Base-by-base conservation (phyloP, 1,284 basidiomycete species). In the Trametes versicolor region DNA sequence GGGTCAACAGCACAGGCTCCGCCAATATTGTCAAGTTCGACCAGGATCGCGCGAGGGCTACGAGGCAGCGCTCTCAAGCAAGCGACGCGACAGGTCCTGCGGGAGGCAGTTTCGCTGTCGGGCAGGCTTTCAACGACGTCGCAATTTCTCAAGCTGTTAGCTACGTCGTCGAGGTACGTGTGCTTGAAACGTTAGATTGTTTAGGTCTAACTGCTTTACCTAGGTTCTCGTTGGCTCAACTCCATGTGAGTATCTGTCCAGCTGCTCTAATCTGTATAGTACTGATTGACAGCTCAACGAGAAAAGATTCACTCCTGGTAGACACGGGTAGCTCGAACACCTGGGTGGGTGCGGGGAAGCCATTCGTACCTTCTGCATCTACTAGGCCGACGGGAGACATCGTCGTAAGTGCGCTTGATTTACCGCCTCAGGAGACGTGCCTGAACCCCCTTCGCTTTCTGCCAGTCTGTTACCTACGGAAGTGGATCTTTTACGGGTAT, bases 401-500 rank as follows among this genome's bases (percentile, higher is more conserved):
- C 0, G 71, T 75, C 32, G 72, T 75, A 62, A 50, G 72, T 65
- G 37, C 19, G 29, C 19, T 19, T 23, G 10, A 19, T 52, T 7
- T 23, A 9, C n/a, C 12, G 41, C 32, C 32, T n/a, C 17, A 1
- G 1, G 27, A 8, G 29, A 32, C 29, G 29, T 32, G 29, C 29
- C 29, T 32, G 29, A 32, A 4, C 29, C 29, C 4, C 29, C 29
- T 32, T 32, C 4, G 37, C 37, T 39, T 39, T 39, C 37, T 10
- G 13, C 37, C 37, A 75, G 72, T 71, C 78, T 12, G 84, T 87
- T 32, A 70, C 73, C 19, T 89, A 86, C 68, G 85, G 84, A 34
- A 83, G 82, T 43, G 85, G 85, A 32, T 77, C 73, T 1, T 85
- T 86, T 76, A 77, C 76, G 13, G 84, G 83, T 76, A 63, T 27